Evolutionary conservation across 495 filamentous ascomycete species (phyloP).

Genomic region (Bombardia bombarda): DNA sequence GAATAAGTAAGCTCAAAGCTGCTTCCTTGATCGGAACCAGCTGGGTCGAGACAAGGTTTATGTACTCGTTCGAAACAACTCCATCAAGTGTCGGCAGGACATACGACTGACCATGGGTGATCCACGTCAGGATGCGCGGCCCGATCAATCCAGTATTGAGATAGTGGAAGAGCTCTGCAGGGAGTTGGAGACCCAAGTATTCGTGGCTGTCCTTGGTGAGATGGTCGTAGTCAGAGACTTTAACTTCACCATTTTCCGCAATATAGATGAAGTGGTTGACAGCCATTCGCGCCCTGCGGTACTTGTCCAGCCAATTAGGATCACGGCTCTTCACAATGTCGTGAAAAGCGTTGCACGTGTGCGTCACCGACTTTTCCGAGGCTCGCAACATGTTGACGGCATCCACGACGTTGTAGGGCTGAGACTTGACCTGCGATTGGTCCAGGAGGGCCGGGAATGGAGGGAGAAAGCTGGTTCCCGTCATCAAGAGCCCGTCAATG

Average conservation of each 20-base stretch:
- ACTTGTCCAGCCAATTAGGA: conserved; percentile 74
- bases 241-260: conserved; percentile 63
- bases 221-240: conserved; percentile 57
- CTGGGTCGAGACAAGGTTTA: conserved; percentile 61
- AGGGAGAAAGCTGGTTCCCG: conserved; percentile 72
- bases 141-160: conserved; percentile 75
- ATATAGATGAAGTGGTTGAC: conserved; percentile 84
- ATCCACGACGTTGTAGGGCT: conserved; percentile 55
- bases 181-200: conserved; percentile 80
- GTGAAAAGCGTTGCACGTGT: conserved; percentile 59
- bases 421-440: conserved; percentile 30
- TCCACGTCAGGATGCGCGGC: conserved; percentile 69
- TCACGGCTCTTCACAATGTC: conserved; percentile 62
- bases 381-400: conserved; percentile 64
- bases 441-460: conserved; percentile 68
- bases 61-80: conserved; percentile 72
- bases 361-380: conserved; percentile 51
- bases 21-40: conserved; percentile 65
- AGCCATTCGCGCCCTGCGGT: conserved; percentile 70
- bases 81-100: conserved; percentile 74
- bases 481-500: conserved; percentile 72
- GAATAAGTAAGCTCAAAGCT: conserved; percentile 66
- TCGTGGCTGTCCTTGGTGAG: conserved; percentile 77
- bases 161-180: conserved; percentile 89
- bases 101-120: conserved; percentile 67